Base-by-base conservation (phyloP, 2,329 filamentous ascomycete species). In the Penicillium sp. region DNA sequence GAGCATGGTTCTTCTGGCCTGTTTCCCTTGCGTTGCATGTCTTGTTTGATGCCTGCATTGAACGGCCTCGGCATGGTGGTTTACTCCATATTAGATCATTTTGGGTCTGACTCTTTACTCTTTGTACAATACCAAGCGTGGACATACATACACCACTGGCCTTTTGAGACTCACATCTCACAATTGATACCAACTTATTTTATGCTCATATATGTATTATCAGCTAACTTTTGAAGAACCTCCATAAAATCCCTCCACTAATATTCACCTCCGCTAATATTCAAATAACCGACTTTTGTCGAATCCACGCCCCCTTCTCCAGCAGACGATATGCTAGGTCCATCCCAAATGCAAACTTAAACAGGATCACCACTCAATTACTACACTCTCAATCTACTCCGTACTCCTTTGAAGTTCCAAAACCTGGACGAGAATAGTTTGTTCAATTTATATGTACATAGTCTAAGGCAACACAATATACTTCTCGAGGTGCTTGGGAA, bases 391-490 rank as follows among this genome's bases (percentile, higher is more conserved):
- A 35, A 33, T 23, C 21, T 12, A 35, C 15, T 23, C 8, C 9
- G 35, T 35, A 35, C 15, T 23, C 8, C 9, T 48, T 35, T 12
- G 6, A 5, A 17, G 48, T 9, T 19, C 15, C 19, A 12, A 35
- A 15, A 1, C 1, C 10, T 27, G 12, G 8, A n/a, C 15, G 13
- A 38, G 12, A 15, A 37, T 49, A 43, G 31, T 50, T 57, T 27
- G 9, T 48, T 43, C 40, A 56, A 21, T 35, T 46, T 38, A 46
- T 59, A 33, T 13, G 31, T 33, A 47, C 27, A 60, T 19, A 35
- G 37, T 40, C 64, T 72, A 96, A 64, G 90, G 89, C 75, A 97
- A 79, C 61, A 97, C 93, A 76, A 97, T 95, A 77, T 99, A 97
- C 82, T 92, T 96, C 74, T 90, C 85, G 72, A 97, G 76, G 72